A percentile compares a stretch with the other conserved stretches of the same genome.
Conservation (phyloP, 257 asterid genomes). For the Solanum habrochaites region DNA sequence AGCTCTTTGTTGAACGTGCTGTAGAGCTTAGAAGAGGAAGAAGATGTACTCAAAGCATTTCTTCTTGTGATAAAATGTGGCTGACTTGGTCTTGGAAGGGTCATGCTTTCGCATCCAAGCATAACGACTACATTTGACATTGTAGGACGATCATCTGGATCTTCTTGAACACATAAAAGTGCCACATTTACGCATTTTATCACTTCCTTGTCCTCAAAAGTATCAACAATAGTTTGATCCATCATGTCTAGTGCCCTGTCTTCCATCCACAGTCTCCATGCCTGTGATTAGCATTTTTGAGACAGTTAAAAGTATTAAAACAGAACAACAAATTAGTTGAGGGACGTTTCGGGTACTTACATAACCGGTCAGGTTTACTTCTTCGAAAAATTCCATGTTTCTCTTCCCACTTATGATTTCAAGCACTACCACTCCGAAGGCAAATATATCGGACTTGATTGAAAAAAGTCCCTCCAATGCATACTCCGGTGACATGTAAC, state of each 20-base stretch:
- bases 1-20: background rate
- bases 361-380: constrained; percentile 13
- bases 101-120: constrained; percentile 10
- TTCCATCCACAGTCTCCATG: constrained; percentile 21
- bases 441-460: constrained; percentile 12
- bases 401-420: constrained; percentile 19
- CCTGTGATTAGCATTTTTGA: background rate
- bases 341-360: background rate
- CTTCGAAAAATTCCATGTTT: constrained; percentile 8
- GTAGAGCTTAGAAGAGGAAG: background rate
- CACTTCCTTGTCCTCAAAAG: background rate
- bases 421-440: constrained; percentile 18
- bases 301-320: background rate
- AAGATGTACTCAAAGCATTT: background rate
- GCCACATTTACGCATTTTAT: constrained; percentile 13
- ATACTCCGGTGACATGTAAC: constrained; percentile 24
- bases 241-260: constrained; percentile 5
- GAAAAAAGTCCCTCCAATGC: constrained; percentile 16
- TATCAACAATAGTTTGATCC: background rate
- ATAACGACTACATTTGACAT: constrained; percentile 13
- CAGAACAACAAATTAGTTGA: background rate
- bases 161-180: constrained; percentile 22
- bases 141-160: constrained; percentile 19
- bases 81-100: constrained; percentile 12
- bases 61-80: constrained; percentile 7